Conservation (phyloP, 176 grass and related monocot species). For the Typha latifolia region DNA sequence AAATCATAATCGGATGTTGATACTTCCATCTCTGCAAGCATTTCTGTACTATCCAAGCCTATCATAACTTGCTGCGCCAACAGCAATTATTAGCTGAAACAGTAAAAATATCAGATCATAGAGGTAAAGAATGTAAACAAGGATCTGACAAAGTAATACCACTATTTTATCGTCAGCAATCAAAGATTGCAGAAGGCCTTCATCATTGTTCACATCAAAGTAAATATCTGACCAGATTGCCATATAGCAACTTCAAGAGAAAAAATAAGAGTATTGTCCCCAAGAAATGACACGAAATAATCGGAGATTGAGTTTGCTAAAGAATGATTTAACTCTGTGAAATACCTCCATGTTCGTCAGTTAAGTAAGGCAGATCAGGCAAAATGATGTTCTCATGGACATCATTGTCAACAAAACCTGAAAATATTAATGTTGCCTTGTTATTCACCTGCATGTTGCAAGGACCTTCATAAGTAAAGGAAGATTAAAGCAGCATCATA, state of each 20-base stretch:
- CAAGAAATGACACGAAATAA: slow-evolving; percentile 15
- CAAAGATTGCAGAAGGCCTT: slow-evolving; percentile 46
- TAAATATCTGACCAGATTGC: slow-evolving; percentile 81
- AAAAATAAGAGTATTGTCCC: slow-evolving; percentile 9
- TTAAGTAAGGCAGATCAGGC: slow-evolving; percentile 65
- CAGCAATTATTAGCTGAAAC: not conserved
- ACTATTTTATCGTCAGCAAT: slow-evolving; percentile 66
- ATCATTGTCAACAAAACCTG: slow-evolving; percentile 38
- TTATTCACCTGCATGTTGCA: slow-evolving; percentile 52
- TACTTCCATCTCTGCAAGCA: slow-evolving; percentile 62
- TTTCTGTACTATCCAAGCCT: slow-evolving; percentile 69
- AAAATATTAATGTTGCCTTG: slow-evolving; percentile 69
- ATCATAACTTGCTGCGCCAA: slow-evolving; percentile 75
- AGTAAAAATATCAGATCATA: not conserved
- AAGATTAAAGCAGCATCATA: not conserved
- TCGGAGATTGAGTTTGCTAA: not conserved
- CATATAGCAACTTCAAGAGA: slow-evolving; percentile 22
- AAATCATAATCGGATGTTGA: slow-evolving; percentile 24
- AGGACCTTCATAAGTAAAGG: not conserved
- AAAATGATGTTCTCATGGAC: slow-evolving; percentile 55
- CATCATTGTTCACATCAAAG: slow-evolving; percentile 77
- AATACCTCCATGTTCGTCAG: slow-evolving; percentile 88
- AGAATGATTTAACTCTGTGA: not conserved
- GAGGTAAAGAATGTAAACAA: slow-evolving; percentile 14
- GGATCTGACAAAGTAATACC: slow-evolving; percentile 31